Evolutionary conservation across 208 protist genomes (phyloP).

Genomic region (Lotmaria passim): DNA sequence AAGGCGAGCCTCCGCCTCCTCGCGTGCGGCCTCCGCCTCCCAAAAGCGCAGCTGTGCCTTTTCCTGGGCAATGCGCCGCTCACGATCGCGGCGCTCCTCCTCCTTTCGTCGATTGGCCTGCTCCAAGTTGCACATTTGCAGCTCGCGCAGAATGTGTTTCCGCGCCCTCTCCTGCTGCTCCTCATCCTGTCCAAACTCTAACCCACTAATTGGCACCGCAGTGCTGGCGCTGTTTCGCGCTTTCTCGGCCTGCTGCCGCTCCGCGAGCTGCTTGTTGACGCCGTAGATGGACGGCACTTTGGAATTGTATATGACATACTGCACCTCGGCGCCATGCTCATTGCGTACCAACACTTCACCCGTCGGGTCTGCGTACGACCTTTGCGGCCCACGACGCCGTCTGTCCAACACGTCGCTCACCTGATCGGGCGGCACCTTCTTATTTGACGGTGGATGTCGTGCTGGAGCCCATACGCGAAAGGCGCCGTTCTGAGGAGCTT

Average conservation of each 20-base stretch:
- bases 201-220: not conserved
- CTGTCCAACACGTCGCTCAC: not conserved
- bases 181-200: constrained; percentile 18
- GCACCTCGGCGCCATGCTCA: constrained; percentile 41
- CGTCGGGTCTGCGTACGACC: constrained; percentile 51
- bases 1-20: constrained; percentile 11
- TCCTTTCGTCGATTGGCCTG: constrained; percentile 53
- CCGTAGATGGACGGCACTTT: constrained; percentile 66
- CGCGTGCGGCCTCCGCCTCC: constrained; percentile 12
- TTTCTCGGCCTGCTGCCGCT: constrained; percentile 36
- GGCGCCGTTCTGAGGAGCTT: not conserved
- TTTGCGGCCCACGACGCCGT: constrained; percentile 1
- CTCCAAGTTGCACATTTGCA: constrained; percentile 54
- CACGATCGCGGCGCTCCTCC: constrained; percentile 36
- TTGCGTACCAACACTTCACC: constrained; percentile 56
- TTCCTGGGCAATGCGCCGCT: constrained; percentile 24
- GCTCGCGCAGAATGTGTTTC: constrained; percentile 45
- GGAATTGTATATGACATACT: constrained; percentile 77
- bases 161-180: constrained; percentile 28
- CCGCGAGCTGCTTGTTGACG: constrained; percentile 66
- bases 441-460: constrained; percentile 36
- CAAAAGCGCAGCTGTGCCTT: constrained; percentile 21
- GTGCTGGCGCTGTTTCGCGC: not conserved
- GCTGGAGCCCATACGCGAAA: constrained; percentile 64
- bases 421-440: not conserved